These are phyloP conservation scores for Cucurbita pepo DNA, from an alignment of 306 rosid genomes.

Conservation along the genomic window DNA sequence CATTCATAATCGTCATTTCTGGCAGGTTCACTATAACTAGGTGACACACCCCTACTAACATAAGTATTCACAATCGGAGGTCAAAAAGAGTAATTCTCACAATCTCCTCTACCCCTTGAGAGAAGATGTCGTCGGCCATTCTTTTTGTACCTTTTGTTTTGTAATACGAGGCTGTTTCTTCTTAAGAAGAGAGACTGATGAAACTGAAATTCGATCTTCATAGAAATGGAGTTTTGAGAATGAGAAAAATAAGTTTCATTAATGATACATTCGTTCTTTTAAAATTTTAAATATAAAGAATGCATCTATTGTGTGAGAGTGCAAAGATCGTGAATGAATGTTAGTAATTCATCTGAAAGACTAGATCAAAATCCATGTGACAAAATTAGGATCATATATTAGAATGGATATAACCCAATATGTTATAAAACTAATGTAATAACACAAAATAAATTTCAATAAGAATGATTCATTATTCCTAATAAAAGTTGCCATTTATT, in stretches of 20 bases:
- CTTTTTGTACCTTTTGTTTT: background rate
- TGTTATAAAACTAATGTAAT: background rate
- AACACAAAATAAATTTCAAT: background rate
- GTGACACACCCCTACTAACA: too few species aligned
- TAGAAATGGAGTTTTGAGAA: background rate
- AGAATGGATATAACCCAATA: background rate
- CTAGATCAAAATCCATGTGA: background rate
- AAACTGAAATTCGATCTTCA: background rate
- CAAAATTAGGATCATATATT: background rate
- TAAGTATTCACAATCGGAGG: too few species aligned
- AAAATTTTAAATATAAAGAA: background rate
- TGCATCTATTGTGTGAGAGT: background rate
- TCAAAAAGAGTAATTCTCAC: background rate
- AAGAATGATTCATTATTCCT: background rate
- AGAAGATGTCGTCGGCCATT: background rate
- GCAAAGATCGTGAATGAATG: background rate
- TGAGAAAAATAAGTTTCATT: background rate
- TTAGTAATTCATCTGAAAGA: slow-evolving; percentile 1
- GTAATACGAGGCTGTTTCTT: background rate
- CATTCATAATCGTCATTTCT: too few species aligned
- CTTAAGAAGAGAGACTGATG: background rate
- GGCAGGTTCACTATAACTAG: too few species aligned
- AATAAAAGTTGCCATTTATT: background rate
- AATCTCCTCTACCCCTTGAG: background rate
- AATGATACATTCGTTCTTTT: background rate